Percentiles rank a stretch among this genome's conserved stretches.
Conservation (phyloP, 176 grass and related monocot genomes). For the Ensete glaucum region DNA sequence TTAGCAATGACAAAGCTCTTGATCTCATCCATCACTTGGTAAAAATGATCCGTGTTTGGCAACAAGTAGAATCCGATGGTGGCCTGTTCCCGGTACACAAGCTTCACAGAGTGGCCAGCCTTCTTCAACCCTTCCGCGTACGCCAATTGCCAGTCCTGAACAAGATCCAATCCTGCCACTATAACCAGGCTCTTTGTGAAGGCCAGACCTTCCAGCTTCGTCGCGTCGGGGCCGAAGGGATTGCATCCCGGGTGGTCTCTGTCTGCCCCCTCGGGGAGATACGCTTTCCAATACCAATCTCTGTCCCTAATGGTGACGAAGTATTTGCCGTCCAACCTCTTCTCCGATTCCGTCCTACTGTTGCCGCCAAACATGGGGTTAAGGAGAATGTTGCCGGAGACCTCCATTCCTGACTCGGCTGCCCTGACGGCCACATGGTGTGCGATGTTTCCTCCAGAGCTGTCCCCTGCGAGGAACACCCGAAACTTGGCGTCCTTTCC, state of each 20-base stretch:
- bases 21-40: conserved; percentile 98
- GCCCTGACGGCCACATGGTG: conserved; percentile 86
- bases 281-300: conserved; percentile 99
- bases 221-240: conserved; percentile 71
- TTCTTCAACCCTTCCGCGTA: conserved; percentile 70
- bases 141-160: conserved; percentile 71
- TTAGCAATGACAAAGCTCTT: conserved; percentile 65
- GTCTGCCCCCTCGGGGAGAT: conserved; percentile 75
- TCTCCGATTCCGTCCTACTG: conserved; percentile 68
- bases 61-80: conserved; percentile 89
- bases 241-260: conserved; percentile 91
- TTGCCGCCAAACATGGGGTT: conserved; percentile 95
- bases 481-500: conserved; percentile 31
- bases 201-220: conserved; percentile 33
- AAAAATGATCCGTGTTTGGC: conserved; percentile 84
- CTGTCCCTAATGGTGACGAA: conserved; percentile 95
- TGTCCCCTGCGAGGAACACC: conserved; percentile 89
- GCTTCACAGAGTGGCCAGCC: conserved; percentile 64
- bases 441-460: conserved; percentile 93
- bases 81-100: conserved; percentile 75
- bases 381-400: conserved; percentile 79
- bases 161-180: conserved; percentile 81
- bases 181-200: conserved; percentile 95
- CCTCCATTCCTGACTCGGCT: conserved; percentile 51
- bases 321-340: conserved; percentile 80